Conservation (phyloP, 345 rosid species). For the Hirschfeldia incana region DNA sequence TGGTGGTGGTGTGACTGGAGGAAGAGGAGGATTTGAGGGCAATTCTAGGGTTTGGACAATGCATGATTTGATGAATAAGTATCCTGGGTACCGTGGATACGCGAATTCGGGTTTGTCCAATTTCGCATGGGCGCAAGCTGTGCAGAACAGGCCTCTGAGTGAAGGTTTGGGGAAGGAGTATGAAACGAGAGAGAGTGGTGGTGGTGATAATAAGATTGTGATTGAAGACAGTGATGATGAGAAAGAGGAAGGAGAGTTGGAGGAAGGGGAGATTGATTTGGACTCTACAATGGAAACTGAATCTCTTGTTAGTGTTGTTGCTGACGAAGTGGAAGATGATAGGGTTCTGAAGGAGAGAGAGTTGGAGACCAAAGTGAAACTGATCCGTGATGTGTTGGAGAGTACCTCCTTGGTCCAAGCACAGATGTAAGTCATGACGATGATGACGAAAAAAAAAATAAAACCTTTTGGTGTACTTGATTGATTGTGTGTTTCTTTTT, state of each 20-base stretch:
- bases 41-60: neutral
- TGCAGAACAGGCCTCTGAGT: conserved; percentile 76
- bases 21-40: neutral
- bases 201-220: conserved; percentile 44
- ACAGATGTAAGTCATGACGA: conserved; percentile 61
- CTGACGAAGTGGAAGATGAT: conserved; percentile 16
- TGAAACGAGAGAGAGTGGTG: conserved; percentile 51
- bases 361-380: conserved; percentile 44
- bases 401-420: conserved; percentile 55
- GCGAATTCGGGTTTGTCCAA: conserved; percentile 32
- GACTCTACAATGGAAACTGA: conserved; percentile 39
- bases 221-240: conserved; percentile 69
- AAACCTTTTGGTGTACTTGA: conserved; percentile 2
- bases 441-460: conserved; percentile 20
- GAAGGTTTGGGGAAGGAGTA: conserved; percentile 55
- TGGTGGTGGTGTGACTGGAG: neutral
- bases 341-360: conserved; percentile 41
- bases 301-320: conserved; percentile 15
- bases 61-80: neutral
- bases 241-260: conserved; percentile 94
- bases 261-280: conserved; percentile 97
- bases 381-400: conserved; percentile 58
- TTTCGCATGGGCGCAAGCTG: conserved; percentile 98
- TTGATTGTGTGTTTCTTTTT: conserved; percentile 11
- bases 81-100: neutral